These are phyloP conservation scores for Zasmidium angulare DNA, from an alignment of 2,329 filamentous ascomycete species.

Conservation along the genomic window DNA sequence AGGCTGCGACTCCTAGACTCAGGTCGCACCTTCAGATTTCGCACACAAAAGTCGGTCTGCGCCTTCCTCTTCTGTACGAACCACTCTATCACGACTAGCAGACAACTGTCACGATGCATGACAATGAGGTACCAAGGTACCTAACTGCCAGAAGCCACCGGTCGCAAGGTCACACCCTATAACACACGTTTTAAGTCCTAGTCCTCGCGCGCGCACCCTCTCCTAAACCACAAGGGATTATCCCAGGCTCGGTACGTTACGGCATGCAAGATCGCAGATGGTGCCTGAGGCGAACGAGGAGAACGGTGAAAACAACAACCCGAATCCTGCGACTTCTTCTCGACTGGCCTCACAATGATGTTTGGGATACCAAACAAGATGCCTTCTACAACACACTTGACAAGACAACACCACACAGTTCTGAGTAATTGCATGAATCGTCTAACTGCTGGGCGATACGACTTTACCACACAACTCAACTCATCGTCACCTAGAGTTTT, in stretches of 20 bases:
- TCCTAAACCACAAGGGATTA: not conserved
- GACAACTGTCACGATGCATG: not conserved
- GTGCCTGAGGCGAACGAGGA: not conserved
- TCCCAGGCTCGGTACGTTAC: too few relatives aligned
- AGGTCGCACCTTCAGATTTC: too few relatives aligned
- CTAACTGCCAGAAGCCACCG: not conserved
- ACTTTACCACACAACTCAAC: too few relatives aligned
- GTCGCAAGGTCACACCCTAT: not conserved
- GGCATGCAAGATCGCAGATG: not conserved
- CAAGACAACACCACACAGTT: too few relatives aligned
- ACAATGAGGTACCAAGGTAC: not conserved
- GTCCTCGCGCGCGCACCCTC: not conserved
- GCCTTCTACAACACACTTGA: not conserved
- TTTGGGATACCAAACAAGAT: not conserved
- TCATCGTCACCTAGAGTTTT: not conserved
- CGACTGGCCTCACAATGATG: not conserved
- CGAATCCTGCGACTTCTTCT: too few relatives aligned
- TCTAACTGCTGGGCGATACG: too few relatives aligned
- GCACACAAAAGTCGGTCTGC: not conserved
- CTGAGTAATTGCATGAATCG: too few relatives aligned
- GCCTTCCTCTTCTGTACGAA: not conserved
- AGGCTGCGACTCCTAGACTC: too few relatives aligned
- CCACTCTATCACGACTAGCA: not conserved
- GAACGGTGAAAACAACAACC: too few relatives aligned
- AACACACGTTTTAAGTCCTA: not conserved